phyloP scores from a whole-genome alignment of 164 flowering plant genomes.

The Pachysandra terminalis region DNA sequence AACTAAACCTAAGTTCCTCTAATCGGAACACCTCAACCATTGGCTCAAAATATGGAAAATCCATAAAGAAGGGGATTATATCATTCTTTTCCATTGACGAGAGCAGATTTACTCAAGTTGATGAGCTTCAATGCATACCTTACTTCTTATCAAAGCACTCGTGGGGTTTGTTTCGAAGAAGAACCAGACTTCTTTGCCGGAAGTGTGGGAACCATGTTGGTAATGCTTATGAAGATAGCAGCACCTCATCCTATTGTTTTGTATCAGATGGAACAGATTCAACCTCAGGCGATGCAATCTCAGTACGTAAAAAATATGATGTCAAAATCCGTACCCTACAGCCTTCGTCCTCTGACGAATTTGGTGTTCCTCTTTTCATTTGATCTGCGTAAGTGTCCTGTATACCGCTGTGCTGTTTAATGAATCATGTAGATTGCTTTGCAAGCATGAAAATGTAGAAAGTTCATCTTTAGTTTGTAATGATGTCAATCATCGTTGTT shows the following conservation, averaged over 20 bases:
- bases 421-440: not conserved
- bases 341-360: slow-evolving; percentile 52
- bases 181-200: slow-evolving; percentile 79
- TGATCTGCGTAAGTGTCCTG: slow-evolving; percentile 19
- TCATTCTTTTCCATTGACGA: slow-evolving; percentile 76
- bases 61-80: slow-evolving; percentile 71
- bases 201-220: slow-evolving; percentile 84
- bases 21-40: slow-evolving; percentile 70
- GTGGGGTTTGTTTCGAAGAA: slow-evolving; percentile 63
- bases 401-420: not conserved
- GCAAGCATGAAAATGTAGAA: not conserved
- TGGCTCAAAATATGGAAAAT: slow-evolving; percentile 82
- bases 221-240: slow-evolving; percentile 44
- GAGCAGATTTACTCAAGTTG: slow-evolving; percentile 78
- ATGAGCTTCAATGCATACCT: slow-evolving; percentile 65
- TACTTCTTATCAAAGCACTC: slow-evolving; percentile 51
- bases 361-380: slow-evolving; percentile 35
- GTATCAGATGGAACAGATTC: slow-evolving; percentile 42
- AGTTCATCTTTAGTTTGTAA: not conserved
- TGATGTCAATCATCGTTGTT: not conserved
- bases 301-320: slow-evolving; percentile 40
- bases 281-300: slow-evolving; percentile 28
- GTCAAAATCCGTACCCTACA: slow-evolving; percentile 67
- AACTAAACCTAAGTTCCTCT: slow-evolving; percentile 73
- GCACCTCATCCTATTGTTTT: slow-evolving; percentile 24